Percentiles rank a stretch among this genome's conserved stretches.
These are phyloP conservation scores for Colletotrichum orbiculare DNA, from an alignment of 2,329 filamentous ascomycete genomes.

Conservation along the genomic window DNA sequence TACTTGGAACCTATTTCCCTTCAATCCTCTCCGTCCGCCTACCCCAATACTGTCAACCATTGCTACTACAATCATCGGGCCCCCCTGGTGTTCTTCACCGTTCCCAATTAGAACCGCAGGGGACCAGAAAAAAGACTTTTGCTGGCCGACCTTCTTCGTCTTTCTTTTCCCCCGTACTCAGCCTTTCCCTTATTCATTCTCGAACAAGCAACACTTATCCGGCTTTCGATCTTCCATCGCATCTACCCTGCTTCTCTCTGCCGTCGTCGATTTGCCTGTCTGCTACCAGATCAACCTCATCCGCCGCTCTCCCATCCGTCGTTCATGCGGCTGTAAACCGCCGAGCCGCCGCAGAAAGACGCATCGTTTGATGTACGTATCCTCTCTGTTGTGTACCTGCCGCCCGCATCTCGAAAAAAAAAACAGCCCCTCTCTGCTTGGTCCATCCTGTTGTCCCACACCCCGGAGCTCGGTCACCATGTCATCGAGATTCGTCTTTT, in stretches of 20 bases:
- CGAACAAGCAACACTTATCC: conserved; percentile 23
- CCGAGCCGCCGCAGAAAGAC: conserved; percentile 27
- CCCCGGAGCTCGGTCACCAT: conserved; percentile 37
- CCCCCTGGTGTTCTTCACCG: conserved; percentile 32
- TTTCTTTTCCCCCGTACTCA: conserved; percentile 16
- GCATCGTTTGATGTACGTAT: conserved; percentile 30
- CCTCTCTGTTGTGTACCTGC: conserved; percentile 30
- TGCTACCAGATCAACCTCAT: background rate
- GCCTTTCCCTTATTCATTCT: conserved; percentile 13
- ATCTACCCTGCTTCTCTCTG: background rate
- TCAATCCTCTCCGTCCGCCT: conserved; percentile 2
- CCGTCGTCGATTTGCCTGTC: background rate
- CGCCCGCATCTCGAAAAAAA: conserved; percentile 29
- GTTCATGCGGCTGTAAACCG: conserved; percentile 30
- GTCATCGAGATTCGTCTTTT: conserved; percentile 38
- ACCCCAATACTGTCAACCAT: background rate
- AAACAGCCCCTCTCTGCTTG: conserved; percentile 31
- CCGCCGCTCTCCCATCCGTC: conserved; percentile 17
- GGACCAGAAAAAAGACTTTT: conserved; percentile 28
- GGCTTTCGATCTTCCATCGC: background rate
- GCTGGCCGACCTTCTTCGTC: conserved; percentile 21
- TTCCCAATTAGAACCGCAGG: conserved; percentile 23
- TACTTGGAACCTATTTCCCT: conserved; percentile 1
- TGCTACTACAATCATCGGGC: background rate
- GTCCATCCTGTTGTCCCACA: conserved; percentile 38